Base-by-base conservation (phyloP, 345 rosid genomes). In the Boechera stricta region DNA sequence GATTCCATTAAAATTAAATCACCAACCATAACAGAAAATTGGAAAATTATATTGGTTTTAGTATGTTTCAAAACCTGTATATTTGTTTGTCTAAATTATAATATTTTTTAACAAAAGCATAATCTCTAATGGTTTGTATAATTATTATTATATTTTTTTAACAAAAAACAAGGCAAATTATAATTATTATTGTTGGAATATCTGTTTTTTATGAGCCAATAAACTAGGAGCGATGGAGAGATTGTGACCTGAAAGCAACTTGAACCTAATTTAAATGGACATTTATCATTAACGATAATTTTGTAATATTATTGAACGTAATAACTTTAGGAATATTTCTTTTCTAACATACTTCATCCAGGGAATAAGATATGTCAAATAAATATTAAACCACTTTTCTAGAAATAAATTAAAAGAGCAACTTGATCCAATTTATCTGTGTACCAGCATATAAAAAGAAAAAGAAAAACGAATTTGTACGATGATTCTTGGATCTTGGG, bases 241-340 rank as follows among this genome's bases (percentile, higher is more conserved):
- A 66, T 78, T 32, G 41, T 41, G 41, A 21, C 39, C 12, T 21
- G 77, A 78, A 71, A 78, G 68, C 73, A 66, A 58, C 81, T 41
- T 78, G 12, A 78, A 78, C 77, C 77, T 72, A 78, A 72, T 78
- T 41, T 32, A 65, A 72, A 64, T 71, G 24, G 73, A 72, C 48
- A 10, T 64, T 2, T 52, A 41, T 41, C 10, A 60, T 76, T 16
- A 10, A 64, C 39, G 5, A 53, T 29, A 3, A 9, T 18, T 33
- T 33, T 42, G 33, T 26, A 44, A 10, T 28, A 67, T 36, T 7
- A 58, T 8, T 28, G 26, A 58, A 51, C 8, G 18, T 7, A 35
- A 21, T 59, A 24, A 21, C 1, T 71, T 35, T 16, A 2, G 10
- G n/a, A 29, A 31, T 71, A 4, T 47, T 24, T 48, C 2, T 48